Evolutionary conservation across 2,329 filamentous ascomycete species (phyloP).

Genomic region (Nemania serpens): DNA sequence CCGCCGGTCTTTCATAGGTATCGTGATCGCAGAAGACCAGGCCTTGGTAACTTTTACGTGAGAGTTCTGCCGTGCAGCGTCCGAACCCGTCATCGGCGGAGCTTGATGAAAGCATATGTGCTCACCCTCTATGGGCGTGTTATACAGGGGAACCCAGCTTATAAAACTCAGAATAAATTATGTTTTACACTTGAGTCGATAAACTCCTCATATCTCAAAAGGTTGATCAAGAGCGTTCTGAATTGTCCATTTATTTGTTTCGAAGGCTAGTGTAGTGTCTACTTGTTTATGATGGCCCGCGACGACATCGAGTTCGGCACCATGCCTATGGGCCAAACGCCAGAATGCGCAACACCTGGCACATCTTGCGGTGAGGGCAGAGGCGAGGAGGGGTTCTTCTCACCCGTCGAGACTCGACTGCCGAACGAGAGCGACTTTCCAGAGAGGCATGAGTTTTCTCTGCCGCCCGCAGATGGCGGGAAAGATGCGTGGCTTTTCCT

Average conservation of each 20-base stretch:
- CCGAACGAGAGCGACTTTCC: conserved; percentile 6
- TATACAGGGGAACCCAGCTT: background rate
- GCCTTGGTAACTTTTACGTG: conserved; percentile 18
- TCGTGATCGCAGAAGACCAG: conserved; percentile 4
- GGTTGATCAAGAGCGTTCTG: too few relatives aligned
- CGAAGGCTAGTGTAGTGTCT: too few relatives aligned
- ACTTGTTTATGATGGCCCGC: conserved; percentile 9
- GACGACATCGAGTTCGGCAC: conserved; percentile 20
- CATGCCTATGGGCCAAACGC: conserved; percentile 11
- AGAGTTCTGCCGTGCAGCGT: conserved; percentile 19
- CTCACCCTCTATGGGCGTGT: background rate
- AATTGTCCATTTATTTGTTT: too few relatives aligned
- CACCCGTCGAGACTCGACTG: conserved; percentile 2
- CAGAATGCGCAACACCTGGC: conserved; percentile 13
- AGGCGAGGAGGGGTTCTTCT: conserved; percentile 13
- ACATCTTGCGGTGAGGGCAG: conserved; percentile 12
- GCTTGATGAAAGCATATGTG: conserved; percentile 17
- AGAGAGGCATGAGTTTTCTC: conserved; percentile 25
- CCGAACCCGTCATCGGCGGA: conserved; percentile 22
- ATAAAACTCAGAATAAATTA: background rate
- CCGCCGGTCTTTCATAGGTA: background rate
- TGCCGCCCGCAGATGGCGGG: conserved; percentile 39
- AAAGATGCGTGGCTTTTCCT: conserved; percentile 49
- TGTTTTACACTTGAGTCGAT: background rate
- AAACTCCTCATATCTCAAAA: too few relatives aligned